Percentiles rank a stretch among this genome's conserved stretches.
These are phyloP conservation scores for Aquilaria malaccensis DNA, from an alignment of 345 rosid genomes.

Conservation along the genomic window DNA sequence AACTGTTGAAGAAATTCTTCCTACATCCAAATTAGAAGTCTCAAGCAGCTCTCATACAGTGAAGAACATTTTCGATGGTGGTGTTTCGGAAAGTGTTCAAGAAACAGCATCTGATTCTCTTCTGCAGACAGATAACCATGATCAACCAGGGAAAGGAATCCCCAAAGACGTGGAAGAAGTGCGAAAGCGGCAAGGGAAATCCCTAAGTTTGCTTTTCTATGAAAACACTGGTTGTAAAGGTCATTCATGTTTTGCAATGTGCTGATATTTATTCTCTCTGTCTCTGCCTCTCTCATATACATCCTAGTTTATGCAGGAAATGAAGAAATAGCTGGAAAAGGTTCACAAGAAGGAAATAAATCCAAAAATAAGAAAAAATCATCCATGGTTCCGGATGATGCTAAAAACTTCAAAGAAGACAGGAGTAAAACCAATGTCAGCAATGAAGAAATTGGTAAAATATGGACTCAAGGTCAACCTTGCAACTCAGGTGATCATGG, in stretches of 20 bases:
- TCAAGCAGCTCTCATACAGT: neutral
- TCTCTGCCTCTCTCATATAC: neutral
- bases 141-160: slow-evolving; percentile 17
- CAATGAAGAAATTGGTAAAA: slow-evolving; percentile 21
- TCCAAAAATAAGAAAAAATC: slow-evolving; percentile 23
- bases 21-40: slow-evolving; percentile 4
- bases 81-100: slow-evolving; percentile 2
- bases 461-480: slow-evolving; percentile 23
- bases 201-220: slow-evolving; percentile 20
- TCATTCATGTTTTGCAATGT: slow-evolving; percentile 13
- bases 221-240: slow-evolving; percentile 24
- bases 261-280: slow-evolving; percentile 9
- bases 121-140: slow-evolving; percentile 12
- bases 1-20: slow-evolving; percentile 9
- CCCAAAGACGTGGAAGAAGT: slow-evolving; percentile 16
- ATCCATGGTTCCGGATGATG: slow-evolving; percentile 22
- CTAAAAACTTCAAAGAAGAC: slow-evolving; percentile 33
- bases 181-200: slow-evolving; percentile 24
- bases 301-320: slow-evolving; percentile 28
- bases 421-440: slow-evolving; percentile 17
- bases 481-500: slow-evolving; percentile 20
- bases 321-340: slow-evolving; percentile 15
- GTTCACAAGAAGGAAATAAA: slow-evolving; percentile 29
- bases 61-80: slow-evolving; percentile 5
- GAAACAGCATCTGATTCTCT: slow-evolving; percentile 14